A percentile compares a stretch with the other conserved stretches of the same genome.
phyloP scores from a whole-genome alignment of 495 filamentous ascomycete genomes.

The Cercophora sp. region DNA sequence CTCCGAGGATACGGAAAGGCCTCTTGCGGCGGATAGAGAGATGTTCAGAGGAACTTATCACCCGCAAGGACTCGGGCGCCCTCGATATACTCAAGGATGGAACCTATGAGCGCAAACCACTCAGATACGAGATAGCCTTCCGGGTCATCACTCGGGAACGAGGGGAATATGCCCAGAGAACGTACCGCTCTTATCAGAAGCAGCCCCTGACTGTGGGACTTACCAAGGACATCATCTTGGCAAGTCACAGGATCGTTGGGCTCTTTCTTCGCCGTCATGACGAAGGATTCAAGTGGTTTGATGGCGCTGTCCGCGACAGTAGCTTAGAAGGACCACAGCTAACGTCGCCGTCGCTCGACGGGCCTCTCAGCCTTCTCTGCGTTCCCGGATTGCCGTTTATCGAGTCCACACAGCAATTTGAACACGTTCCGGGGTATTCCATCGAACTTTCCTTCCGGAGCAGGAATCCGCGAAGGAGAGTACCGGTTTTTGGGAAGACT shows the following conservation, averaged over 20 bases:
- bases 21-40: conserved; percentile 45
- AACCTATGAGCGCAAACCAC: conserved; percentile 32
- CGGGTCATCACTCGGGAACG: conserved; percentile 34
- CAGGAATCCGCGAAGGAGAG: conserved; percentile 30
- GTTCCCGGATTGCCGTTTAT: conserved; percentile 40
- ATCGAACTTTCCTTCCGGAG: conserved; percentile 38
- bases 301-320: conserved; percentile 32
- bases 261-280: conserved; percentile 45
- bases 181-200: conserved; percentile 42
- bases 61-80: conserved; percentile 44
- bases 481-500: conserved; percentile 24
- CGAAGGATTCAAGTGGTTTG: conserved; percentile 39
- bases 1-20: conserved; percentile 36
- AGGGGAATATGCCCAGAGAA: conserved; percentile 42
- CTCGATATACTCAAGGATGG: conserved; percentile 35
- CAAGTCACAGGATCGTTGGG: conserved; percentile 42
- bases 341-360: conserved; percentile 26
- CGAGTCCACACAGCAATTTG: conserved; percentile 39
- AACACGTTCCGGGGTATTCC: conserved; percentile 41
- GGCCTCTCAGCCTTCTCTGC: conserved; percentile 33
- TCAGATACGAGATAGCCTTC: conserved; percentile 43
- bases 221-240: conserved; percentile 39
- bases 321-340: conserved; percentile 26
- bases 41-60: conserved; percentile 45
- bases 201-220: conserved; percentile 36